phyloP scores from a whole-genome alignment of 306 rosid genomes.

The Castanopsis chinensis region DNA sequence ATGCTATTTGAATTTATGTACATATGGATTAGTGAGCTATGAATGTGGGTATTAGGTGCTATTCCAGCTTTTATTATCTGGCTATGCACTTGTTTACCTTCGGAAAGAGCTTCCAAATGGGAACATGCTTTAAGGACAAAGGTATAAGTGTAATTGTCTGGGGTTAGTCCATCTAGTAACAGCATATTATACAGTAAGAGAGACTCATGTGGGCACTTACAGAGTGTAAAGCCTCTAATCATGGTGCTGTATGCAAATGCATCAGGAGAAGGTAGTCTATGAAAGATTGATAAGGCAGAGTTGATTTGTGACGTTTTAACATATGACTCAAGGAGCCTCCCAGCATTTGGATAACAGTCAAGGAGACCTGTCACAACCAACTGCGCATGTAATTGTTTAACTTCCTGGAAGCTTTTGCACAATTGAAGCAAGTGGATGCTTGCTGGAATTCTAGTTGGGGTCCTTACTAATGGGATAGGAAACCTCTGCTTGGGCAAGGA shows the following conservation, averaged over 20 bases:
- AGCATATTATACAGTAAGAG: conserved; percentile 30
- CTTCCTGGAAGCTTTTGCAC: conserved; percentile 33
- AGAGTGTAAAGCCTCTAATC: conserved; percentile 35
- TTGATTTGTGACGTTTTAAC: conserved; percentile 21
- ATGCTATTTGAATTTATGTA: conserved; percentile 28
- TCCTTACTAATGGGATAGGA: background rate
- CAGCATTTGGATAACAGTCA: conserved; percentile 27
- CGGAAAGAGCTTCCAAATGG: conserved; percentile 30
- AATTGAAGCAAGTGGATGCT: conserved; percentile 33
- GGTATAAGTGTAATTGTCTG: conserved; percentile 44
- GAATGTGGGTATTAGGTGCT: conserved; percentile 26
- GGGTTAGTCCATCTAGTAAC: conserved; percentile 24
- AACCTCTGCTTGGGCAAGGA: conserved; percentile 1
- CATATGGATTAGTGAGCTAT: conserved; percentile 47
- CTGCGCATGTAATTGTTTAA: conserved; percentile 43
- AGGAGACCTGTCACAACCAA: conserved; percentile 40
- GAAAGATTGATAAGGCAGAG: conserved; percentile 31
- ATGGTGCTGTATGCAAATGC: conserved; percentile 44
- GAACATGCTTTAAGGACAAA: conserved; percentile 54
- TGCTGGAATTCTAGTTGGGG: conserved; percentile 24
- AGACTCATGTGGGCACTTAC: conserved; percentile 20
- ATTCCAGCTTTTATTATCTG: conserved; percentile 44
- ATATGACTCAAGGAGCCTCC: conserved; percentile 47
- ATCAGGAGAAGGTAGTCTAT: conserved; percentile 33
- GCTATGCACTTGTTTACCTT: conserved; percentile 50